phyloP scores from a whole-genome alignment of 768 basidiomycete species.

The Tricholoma furcatifolium region DNA sequence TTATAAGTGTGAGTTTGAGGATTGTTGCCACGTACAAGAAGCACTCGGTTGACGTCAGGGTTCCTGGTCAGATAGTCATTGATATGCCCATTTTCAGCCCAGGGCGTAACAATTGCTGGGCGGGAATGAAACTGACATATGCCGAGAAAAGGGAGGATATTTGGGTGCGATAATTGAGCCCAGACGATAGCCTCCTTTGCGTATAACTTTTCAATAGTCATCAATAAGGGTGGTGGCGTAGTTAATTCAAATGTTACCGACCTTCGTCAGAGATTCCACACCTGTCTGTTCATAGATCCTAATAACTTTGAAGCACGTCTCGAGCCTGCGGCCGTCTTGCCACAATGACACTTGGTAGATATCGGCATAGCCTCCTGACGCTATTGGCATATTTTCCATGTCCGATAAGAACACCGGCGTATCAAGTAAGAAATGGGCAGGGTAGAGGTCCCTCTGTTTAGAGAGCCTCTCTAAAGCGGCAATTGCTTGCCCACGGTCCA shows the following conservation, averaged over 20 bases:
- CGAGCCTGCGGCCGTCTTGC: background rate
- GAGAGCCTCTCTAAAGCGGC: constrained; percentile 13
- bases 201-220: constrained; percentile 5
- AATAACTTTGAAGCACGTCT: constrained; percentile 10
- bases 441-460: constrained; percentile 3
- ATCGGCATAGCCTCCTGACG: constrained; percentile 8
- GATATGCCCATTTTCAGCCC: constrained; percentile 24
- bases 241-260: background rate
- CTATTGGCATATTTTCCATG: background rate
- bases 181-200: constrained; percentile 19
- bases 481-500: constrained; percentile 3
- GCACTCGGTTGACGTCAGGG: constrained; percentile 11
- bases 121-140: constrained; percentile 19
- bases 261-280: constrained; percentile 7
- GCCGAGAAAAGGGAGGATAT: constrained; percentile 31
- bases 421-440: constrained; percentile 3
- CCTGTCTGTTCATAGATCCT: background rate
- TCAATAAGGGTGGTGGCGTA: background rate
- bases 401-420: background rate
- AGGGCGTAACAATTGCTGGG: constrained; percentile 33
- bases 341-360: background rate
- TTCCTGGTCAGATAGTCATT: background rate
- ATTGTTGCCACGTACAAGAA: background rate
- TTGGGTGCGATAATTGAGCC: constrained; percentile 30
- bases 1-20: background rate